Percentiles rank a stretch among this genome's conserved stretches.
Evolutionary conservation across 768 basidiomycete genomes (phyloP).

Genomic region (Rossbeevera mucosa): DNA sequence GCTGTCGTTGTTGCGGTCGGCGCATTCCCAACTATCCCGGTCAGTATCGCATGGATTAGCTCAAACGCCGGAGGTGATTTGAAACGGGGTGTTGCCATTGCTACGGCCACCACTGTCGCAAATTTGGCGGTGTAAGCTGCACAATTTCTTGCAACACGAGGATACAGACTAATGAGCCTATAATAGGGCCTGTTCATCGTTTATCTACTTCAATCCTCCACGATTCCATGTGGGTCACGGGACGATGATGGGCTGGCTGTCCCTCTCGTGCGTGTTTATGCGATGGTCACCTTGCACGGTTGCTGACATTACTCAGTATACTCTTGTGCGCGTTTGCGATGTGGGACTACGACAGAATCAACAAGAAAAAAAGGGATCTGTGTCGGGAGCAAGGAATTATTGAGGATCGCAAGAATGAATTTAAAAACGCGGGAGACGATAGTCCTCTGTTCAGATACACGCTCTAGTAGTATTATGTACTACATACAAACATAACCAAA

Average conservation of each 20-base stretch:
- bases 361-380: slow-evolving; percentile 41
- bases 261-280: slow-evolving; percentile 28
- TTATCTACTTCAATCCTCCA: slow-evolving; percentile 37
- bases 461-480: slow-evolving; percentile 6
- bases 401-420: slow-evolving; percentile 36
- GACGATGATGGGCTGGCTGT: slow-evolving; percentile 35
- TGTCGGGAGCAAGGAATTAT: slow-evolving; percentile 43
- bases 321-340: slow-evolving; percentile 39
- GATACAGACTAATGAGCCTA: slow-evolving; percentile 1
- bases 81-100: slow-evolving; percentile 48
- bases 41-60: slow-evolving; percentile 51
- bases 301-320: slow-evolving; percentile 37
- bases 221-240: slow-evolving; percentile 36
- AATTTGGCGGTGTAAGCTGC: slow-evolving; percentile 46
- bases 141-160: slow-evolving; percentile 11
- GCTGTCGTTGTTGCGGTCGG: slow-evolving; percentile 49
- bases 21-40: slow-evolving; percentile 46
- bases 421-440: slow-evolving; percentile 45
- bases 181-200: slow-evolving; percentile 37
- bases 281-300: slow-evolving; percentile 23
- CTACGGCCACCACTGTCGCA: slow-evolving; percentile 38
- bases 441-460: slow-evolving; percentile 51
- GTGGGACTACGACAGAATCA: slow-evolving; percentile 46
- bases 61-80: slow-evolving; percentile 54
- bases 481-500: slow-evolving; percentile 24